Conservation (phyloP, 768 basidiomycete genomes). For the Terana coerulea region DNA sequence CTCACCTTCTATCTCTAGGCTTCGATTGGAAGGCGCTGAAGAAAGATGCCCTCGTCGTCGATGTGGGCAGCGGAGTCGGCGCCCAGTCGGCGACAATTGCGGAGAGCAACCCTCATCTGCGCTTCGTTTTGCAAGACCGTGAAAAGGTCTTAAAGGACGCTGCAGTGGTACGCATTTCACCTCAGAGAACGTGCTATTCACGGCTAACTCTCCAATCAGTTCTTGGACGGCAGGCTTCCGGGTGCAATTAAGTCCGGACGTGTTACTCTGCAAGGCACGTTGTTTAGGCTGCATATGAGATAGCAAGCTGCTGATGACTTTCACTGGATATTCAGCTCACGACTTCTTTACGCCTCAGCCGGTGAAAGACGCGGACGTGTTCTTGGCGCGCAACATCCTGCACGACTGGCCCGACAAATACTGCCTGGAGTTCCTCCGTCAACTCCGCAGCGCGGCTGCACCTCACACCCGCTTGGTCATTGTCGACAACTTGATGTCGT, state of each 20-base stretch:
- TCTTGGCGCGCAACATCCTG: constrained; percentile 24
- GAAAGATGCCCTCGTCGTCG: constrained; percentile 15
- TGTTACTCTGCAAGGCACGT: constrained; percentile 4
- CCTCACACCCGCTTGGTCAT: constrained; percentile 25
- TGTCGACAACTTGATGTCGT: constrained; percentile 22
- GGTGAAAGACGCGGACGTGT: constrained; percentile 25
- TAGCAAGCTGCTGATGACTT: neutral
- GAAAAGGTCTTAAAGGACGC: constrained; percentile 3
- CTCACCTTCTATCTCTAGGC: constrained; percentile 13
- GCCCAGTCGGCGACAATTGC: constrained; percentile 9
- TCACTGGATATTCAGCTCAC: constrained; percentile 13
- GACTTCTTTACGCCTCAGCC: constrained; percentile 27
- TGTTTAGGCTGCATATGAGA: no score
- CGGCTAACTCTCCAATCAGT: neutral
- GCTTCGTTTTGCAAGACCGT: constrained; percentile 20
- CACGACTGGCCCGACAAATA: constrained; percentile 34
- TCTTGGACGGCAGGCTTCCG: constrained; percentile 2
- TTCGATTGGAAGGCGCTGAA: constrained; percentile 20
- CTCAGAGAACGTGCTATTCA: neutral
- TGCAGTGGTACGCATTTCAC: neutral
- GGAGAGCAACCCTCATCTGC: constrained; percentile 10
- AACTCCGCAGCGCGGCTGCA: constrained; percentile 20
- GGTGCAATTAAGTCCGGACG: neutral
- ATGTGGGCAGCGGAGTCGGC: constrained; percentile 23
- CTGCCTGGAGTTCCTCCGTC: constrained; percentile 21